Evolutionary conservation across 768 basidiomycete genomes (phyloP).

Genomic region (Melanogaster broomeanus): DNA sequence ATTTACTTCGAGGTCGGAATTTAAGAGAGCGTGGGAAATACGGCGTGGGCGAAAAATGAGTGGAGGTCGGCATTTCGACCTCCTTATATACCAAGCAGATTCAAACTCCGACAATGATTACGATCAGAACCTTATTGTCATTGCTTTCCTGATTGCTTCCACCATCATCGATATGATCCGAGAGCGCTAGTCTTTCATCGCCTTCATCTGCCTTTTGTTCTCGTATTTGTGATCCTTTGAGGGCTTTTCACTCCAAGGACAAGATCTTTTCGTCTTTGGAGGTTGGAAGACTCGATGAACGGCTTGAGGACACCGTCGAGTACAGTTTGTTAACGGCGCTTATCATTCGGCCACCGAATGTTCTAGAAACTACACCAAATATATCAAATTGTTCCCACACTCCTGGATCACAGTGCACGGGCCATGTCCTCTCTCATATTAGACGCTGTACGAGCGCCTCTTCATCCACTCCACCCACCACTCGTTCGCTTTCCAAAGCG

Average conservation of each 20-base stretch:
- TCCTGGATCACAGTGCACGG: not conserved
- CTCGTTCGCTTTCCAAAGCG: not conserved
- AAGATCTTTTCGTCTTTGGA: not conserved
- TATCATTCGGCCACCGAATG: conserved; percentile 16
- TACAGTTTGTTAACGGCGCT: conserved; percentile 1
- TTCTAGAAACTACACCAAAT: conserved; percentile 27
- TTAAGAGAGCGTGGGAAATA: conserved; percentile 29
- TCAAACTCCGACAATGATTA: conserved; percentile 33
- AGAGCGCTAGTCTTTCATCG: not conserved
- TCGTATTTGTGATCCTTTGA: not conserved
- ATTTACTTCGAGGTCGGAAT: conserved; percentile 20
- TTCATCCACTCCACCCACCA: not conserved
- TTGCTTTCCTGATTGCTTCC: conserved; percentile 25
- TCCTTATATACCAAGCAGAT: conserved; percentile 29
- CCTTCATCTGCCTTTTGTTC: not conserved
- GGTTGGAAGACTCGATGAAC: not conserved
- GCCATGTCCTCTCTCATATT: conserved; percentile 2
- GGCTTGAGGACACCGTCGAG: not conserved
- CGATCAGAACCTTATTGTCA: conserved; percentile 7
- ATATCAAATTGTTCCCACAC: conserved; percentile 16
- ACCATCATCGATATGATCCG: conserved; percentile 24
- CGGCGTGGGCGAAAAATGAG: conserved; percentile 25
- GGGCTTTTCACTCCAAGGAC: not conserved
- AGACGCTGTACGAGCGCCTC: not conserved
- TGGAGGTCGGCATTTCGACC: conserved; percentile 12